These are phyloP conservation scores for Nitzschia sp. DNA, from an alignment of 108 stramenopile species.

Conservation along the genomic window DNA sequence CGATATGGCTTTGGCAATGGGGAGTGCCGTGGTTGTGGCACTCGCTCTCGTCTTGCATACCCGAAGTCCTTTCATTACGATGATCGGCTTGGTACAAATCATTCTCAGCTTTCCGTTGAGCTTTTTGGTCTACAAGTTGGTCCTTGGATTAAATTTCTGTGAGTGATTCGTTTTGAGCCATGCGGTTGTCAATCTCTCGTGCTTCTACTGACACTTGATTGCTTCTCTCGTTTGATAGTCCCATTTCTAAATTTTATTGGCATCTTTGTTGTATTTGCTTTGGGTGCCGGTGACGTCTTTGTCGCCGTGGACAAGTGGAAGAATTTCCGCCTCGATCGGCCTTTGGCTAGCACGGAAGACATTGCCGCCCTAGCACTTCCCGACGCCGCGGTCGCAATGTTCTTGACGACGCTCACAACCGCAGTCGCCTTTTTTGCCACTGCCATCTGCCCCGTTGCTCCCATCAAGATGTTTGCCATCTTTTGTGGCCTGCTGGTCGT, in stretches of 20 bases:
- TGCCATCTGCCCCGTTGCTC: conserved; percentile 48
- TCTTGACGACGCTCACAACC: conserved; percentile 49
- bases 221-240: no score
- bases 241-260: conserved; percentile 65
- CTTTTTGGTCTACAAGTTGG: conserved; percentile 51
- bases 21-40: conserved; percentile 30
- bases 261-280: conserved; percentile 51
- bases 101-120: conserved; percentile 48
- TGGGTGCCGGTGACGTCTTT: conserved; percentile 57
- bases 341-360: conserved; percentile 26
- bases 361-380: conserved; percentile 51
- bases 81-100: conserved; percentile 47
- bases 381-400: conserved; percentile 51
- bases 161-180: no score
- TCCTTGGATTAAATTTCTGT: conserved; percentile 42
- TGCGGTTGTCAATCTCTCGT: no score
- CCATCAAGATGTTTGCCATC: conserved; percentile 53
- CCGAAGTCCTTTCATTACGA: conserved; percentile 38
- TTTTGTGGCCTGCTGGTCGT: conserved; percentile 54
- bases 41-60: conserved; percentile 49
- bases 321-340: conserved; percentile 33
- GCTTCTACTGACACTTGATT: no score
- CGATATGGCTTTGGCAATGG: conserved; percentile 47
- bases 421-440: conserved; percentile 55
- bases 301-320: conserved; percentile 59